Base-by-base conservation (phyloP, 257 asterid genomes). In the Solanum phureja region DNA sequence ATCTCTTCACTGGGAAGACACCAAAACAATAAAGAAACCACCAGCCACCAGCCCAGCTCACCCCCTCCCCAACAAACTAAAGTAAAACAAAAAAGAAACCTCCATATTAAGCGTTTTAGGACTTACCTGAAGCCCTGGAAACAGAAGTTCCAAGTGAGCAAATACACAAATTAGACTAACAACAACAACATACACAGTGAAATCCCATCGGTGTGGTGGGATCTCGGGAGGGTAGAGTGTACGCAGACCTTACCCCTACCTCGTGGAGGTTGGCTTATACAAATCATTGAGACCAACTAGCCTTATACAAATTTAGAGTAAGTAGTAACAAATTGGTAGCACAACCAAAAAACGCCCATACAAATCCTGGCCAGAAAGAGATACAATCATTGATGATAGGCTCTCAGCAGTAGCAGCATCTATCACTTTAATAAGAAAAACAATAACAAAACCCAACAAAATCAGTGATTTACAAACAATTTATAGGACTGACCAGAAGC, bases 81-180 rank as follows among this genome's bases (percentile, higher is more conserved):
- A 31, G n/a, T 7, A 3, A 34, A 18, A 19, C 82, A 34, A 35
- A 1, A 23, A 34, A 10, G 33, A 52, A 83, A 46, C 72, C 86
- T 7, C 27, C 73, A 44, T 8, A 11, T 1, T 8, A 44, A 49
- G 75, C n/a, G 21, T 33, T 85, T 87, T 88, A 73, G 49, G 29
- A 73, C 49, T 73, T 73, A 73, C 29, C 44, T 10, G 60, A 40
- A 38, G 35, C 11, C 23, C 35, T 76, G 83, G 83, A 40, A n/a
- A 76, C 83, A 76, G 83, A 76, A 76, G 35, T 38, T 76, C n/a
- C 52, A 87, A 60, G 87, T n/a, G 66, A 86, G 49, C 73, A 86
- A 34, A 58, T 86, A 64, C 71, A 86, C 83, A 46, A 73, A 37
- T 23, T 42, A 85, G 38, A 66, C 72, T 11, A 64, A 64, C 72